Conservation (phyloP, 2,329 filamentous ascomycete genomes). For the Neurospora crassa region DNA sequence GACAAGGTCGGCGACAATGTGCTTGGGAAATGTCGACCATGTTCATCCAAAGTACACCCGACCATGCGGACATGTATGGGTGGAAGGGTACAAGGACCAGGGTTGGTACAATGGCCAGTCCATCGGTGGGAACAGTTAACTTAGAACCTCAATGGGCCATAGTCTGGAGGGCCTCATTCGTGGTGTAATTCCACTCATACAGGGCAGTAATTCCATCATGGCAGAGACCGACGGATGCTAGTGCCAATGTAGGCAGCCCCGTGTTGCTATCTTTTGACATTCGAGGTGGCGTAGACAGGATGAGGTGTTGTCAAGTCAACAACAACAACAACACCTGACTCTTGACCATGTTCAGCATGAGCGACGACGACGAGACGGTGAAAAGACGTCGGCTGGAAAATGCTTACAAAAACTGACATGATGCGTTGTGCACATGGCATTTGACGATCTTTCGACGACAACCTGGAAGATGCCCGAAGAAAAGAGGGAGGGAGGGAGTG, state of each 20-base stretch:
- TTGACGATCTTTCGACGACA: not conserved
- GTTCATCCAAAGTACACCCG: not conserved
- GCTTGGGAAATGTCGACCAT: not conserved
- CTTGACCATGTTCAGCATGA: not conserved
- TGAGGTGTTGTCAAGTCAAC: not conserved
- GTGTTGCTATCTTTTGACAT: not conserved
- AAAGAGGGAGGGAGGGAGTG: not conserved
- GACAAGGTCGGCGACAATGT: conserved; percentile 8
- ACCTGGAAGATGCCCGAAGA: not conserved
- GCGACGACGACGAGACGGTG: not conserved
- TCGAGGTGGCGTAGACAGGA: not conserved
- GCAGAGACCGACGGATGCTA: not conserved
- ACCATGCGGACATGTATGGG: not conserved
- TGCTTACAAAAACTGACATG: not conserved
- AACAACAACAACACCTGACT: not conserved
- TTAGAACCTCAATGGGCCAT: not conserved
- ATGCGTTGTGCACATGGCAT: not conserved
- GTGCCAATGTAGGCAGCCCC: not conserved
- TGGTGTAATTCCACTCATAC: not conserved
- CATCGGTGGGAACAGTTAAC: not conserved
- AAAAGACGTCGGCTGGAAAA: not conserved
- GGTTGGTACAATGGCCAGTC: not conserved
- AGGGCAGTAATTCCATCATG: not conserved
- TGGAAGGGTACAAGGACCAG: not conserved
- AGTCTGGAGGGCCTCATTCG: not conserved